Evolutionary conservation across 345 rosid genomes (phyloP).

Genomic region (Luvunga scandens): DNA sequence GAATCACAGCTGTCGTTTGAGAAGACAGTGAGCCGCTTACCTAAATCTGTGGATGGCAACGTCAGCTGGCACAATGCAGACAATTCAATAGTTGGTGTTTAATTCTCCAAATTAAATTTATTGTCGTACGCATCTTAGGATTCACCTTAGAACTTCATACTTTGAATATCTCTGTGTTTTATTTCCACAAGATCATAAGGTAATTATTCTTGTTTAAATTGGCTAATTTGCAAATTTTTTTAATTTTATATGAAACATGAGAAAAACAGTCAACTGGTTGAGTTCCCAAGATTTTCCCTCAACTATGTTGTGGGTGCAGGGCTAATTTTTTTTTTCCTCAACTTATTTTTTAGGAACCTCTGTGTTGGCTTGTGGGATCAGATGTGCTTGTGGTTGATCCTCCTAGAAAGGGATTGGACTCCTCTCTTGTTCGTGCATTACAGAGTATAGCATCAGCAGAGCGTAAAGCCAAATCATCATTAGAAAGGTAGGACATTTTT

Average conservation of each 20-base stretch:
- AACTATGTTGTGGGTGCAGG: constrained; percentile 2
- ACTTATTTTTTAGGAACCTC: constrained; percentile 61
- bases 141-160: neutral
- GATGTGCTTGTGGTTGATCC: constrained; percentile 90
- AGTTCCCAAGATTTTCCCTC: neutral
- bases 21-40: constrained; percentile 79
- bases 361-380: constrained; percentile 88
- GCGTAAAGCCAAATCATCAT: constrained; percentile 40
- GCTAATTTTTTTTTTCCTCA: neutral
- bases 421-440: constrained; percentile 68
- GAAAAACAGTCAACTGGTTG: neutral
- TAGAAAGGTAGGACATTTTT: constrained; percentile 45
- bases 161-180: neutral
- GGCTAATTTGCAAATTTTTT: neutral
- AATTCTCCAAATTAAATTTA: constrained; percentile 9
- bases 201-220: neutral
- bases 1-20: constrained; percentile 87
- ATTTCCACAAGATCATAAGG: neutral
- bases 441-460: constrained; percentile 44
- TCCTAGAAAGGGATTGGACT: constrained; percentile 89
- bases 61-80: constrained; percentile 94
- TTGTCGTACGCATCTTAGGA: neutral
- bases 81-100: constrained; percentile 65
- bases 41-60: constrained; percentile 57
- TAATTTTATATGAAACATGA: neutral